Evolutionary conservation across 768 basidiomycete species (phyloP), one percentile per base, ranked within the genome.

Genomic region (Ramaria sp.): DNA sequence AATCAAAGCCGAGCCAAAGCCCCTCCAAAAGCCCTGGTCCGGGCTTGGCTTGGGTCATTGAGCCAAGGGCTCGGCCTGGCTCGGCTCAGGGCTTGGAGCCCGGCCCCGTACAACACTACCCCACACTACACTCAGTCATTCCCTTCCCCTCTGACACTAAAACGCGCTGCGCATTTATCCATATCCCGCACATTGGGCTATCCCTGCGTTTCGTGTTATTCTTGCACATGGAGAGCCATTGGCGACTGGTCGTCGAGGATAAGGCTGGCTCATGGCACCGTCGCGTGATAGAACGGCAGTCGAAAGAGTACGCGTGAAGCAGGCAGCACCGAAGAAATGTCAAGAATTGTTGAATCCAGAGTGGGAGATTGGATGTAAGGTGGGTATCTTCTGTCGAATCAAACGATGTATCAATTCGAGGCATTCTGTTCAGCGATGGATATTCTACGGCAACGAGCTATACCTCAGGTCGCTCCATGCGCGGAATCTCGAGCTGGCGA

Each of bases 351-450:
- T 64, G 32, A 48, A 49, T 13, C 59, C 63, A 5, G 56, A 61
- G 28, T 64, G 58, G 45, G 58, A 57, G 28, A 42, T 64, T 7
- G 60, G 44, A 1, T 62, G 61, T 47, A 64, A 63, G 55, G 57
- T 52, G 10, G 2, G 28, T 28, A n/a, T n/a, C 22, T 15, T 8
- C 10, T 18, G 30, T 13, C 15, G 1, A 24, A 22, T 36, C 6
- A 48, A 78, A 77, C 73, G 42, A 73, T 76, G 32, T 81, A 80
- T 50, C 12, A 50, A 22, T n/a, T 32, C 12, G 32, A 13, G 9
- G 32, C 8, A 13, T 34, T 28, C 41, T 9, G 2, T 16, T n/a
- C 44, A 64, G 63, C 57, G 63, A 3, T 58, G 63, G 7, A 57
- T 64, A 2, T 61, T 61, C 41, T 62, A 64, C 44, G 13, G 42